phyloP scores from a whole-genome alignment of 1,284 basidiomycete genomes.

The Agroathelia rolfsii region DNA sequence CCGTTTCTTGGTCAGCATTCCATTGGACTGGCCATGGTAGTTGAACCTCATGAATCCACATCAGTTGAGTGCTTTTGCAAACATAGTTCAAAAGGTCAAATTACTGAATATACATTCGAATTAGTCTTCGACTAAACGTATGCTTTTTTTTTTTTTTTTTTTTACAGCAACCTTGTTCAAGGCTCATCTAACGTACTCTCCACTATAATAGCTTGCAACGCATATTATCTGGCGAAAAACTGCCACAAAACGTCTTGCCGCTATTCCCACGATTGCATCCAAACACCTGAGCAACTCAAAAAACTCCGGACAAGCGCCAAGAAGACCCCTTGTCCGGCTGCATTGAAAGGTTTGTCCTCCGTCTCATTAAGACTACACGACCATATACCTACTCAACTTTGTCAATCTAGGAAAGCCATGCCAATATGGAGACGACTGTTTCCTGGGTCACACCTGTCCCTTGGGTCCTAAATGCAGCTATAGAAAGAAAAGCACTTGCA shows the following conservation, averaged over 20 bases:
- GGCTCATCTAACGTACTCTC: slow-evolving; percentile 32
- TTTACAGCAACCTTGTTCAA: slow-evolving; percentile 37
- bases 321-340: slow-evolving; percentile 46
- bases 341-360: slow-evolving; percentile 42
- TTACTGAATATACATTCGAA: no score
- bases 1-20: no score
- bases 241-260: slow-evolving; percentile 46
- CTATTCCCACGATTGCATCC: slow-evolving; percentile 48
- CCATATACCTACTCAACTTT: no score
- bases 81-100: no score
- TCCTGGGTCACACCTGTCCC: no score
- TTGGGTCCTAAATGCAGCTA: no score
- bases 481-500: no score
- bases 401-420: no score
- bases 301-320: slow-evolving; percentile 43
- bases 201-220: slow-evolving; percentile 32
- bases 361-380: no score
- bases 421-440: no score
- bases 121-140: slow-evolving; percentile 10
- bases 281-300: slow-evolving; percentile 39
- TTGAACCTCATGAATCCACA: slow-evolving; percentile 29
- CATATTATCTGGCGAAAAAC: slow-evolving; percentile 43
- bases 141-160: slow-evolving; percentile 11
- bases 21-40: neutral
- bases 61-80: slow-evolving; percentile 32